Percentiles rank a stretch among this genome's conserved stretches.
These are phyloP conservation scores for Colletotrichum gigasporum DNA, from an alignment of 2,329 filamentous ascomycete species.

Conservation along the genomic window DNA sequence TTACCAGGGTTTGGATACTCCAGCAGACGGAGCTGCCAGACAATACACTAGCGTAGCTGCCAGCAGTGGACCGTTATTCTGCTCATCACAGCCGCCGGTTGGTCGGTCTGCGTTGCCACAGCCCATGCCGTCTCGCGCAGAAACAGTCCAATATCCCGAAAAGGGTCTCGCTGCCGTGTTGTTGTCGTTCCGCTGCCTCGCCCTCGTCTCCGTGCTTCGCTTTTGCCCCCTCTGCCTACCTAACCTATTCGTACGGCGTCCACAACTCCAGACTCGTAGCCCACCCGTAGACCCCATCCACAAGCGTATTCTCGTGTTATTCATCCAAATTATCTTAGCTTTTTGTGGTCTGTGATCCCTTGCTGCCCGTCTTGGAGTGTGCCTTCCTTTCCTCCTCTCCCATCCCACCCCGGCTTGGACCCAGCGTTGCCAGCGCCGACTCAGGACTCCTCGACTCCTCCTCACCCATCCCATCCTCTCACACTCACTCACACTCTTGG, in stretches of 20 bases:
- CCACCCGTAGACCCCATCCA: slow-evolving; percentile 23
- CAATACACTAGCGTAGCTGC: not conserved
- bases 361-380: not conserved
- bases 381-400: not conserved
- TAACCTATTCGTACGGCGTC: too few species aligned
- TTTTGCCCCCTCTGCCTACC: too few species aligned
- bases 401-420: slow-evolving; percentile 15
- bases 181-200: not conserved
- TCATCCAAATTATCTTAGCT: slow-evolving; percentile 23
- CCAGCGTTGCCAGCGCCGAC: slow-evolving; percentile 30
- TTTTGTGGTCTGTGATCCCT: slow-evolving; percentile 4
- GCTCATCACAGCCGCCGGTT: not conserved
- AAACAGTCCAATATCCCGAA: slow-evolving; percentile 1
- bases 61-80: not conserved
- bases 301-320: slow-evolving; percentile 18
- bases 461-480: slow-evolving; percentile 11
- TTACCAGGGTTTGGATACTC: slow-evolving; percentile 2
- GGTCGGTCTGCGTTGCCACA: slow-evolving; percentile 10
- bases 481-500: slow-evolving; percentile 10
- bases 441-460: slow-evolving; percentile 25
- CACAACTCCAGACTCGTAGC: slow-evolving; percentile 2
- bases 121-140: not conserved
- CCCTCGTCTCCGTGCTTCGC: not conserved
- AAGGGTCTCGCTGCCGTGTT: slow-evolving; percentile 11
- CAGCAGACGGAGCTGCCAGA: not conserved